Conservation (phyloP, 2,329 filamentous ascomycete genomes). For the Fusarium zealandicum region DNA sequence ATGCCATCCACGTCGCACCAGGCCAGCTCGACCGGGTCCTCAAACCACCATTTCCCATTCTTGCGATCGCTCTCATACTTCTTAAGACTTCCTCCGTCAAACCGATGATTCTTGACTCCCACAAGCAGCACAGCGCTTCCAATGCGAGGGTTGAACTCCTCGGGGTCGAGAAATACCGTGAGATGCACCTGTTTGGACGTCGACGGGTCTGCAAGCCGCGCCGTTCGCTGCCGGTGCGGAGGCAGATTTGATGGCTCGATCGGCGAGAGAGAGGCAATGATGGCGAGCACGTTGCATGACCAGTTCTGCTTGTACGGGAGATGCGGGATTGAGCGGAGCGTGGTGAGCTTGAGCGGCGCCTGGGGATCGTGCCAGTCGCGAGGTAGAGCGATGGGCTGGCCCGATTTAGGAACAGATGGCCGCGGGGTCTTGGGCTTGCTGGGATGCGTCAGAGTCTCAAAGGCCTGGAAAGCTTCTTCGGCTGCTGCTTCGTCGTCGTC, state of each 20-base stretch:
- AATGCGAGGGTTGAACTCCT: conserved; percentile 54
- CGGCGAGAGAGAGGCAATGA: conserved; percentile 56
- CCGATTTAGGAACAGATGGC: conserved; percentile 17
- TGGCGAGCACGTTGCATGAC: conserved; percentile 62
- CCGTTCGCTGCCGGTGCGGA: conserved; percentile 60
- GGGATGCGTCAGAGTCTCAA: conserved; percentile 48
- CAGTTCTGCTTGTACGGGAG: conserved; percentile 66
- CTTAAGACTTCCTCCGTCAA: conserved; percentile 56
- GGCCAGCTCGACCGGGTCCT: conserved; percentile 53
- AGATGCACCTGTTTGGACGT: conserved; percentile 60
- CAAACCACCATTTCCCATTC: conserved; percentile 58
- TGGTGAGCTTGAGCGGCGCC: conserved; percentile 59
- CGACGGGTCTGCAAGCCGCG: conserved; percentile 59
- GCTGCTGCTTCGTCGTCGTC: conserved; percentile 33
- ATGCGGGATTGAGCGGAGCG: conserved; percentile 56
- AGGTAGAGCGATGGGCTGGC: conserved; percentile 48
- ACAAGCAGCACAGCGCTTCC: conserved; percentile 60
- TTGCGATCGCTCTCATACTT: conserved; percentile 53
- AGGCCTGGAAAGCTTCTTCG: conserved; percentile 48
- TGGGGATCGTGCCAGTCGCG: conserved; percentile 52
- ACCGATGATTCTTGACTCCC: conserved; percentile 65
- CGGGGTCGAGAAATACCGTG: conserved; percentile 62
- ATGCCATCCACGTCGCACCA: conserved; percentile 60
- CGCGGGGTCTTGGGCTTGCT: conserved; percentile 21
- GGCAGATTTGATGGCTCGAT: conserved; percentile 58